phyloP scores from a whole-genome alignment of 2,329 filamentous ascomycete genomes.

The Ceratocystis ficicola region DNA sequence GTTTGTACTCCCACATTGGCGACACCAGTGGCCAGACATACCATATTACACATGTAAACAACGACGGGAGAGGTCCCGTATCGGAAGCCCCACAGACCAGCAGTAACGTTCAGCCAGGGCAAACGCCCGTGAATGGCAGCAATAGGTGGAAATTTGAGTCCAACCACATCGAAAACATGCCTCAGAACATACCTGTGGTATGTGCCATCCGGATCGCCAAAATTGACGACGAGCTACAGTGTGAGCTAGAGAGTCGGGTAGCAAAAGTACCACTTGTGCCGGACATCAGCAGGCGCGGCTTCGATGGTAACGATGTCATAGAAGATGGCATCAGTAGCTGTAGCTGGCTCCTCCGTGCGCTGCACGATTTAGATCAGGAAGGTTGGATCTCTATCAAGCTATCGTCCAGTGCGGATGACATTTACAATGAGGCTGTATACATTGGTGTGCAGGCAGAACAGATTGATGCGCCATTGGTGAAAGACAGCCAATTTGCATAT shows the following conservation, averaged over 20 bases:
- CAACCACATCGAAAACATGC: slow-evolving; percentile 11
- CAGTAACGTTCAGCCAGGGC: neutral
- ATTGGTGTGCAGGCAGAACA: slow-evolving; percentile 13
- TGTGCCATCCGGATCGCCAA: slow-evolving; percentile 19
- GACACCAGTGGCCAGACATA: slow-evolving; percentile 14
- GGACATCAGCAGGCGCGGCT: slow-evolving; percentile 1
- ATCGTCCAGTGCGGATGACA: neutral
- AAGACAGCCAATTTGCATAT: slow-evolving; percentile 15
- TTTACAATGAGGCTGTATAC: slow-evolving; percentile 21
- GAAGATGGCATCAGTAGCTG: slow-evolving; percentile 19
- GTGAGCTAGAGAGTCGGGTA: slow-evolving; percentile 14
- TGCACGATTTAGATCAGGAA: slow-evolving; percentile 19
- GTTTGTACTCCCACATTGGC: slow-evolving; percentile 14
- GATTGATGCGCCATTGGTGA: slow-evolving; percentile 16
- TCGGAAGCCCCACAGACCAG: neutral
- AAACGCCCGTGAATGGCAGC: neutral
- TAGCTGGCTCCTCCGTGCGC: slow-evolving; percentile 16
- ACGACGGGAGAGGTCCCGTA: neutral
- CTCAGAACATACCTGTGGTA: slow-evolving; percentile 14
- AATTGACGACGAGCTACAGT: slow-evolving; percentile 13
- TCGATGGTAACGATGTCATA: slow-evolving; percentile 17
- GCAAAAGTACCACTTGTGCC: slow-evolving; percentile 12
- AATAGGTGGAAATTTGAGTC: slow-evolving; percentile 16
- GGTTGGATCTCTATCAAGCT: slow-evolving; percentile 20
- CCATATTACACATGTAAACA: slow-evolving; percentile 8